Percentiles rank a stretch among this genome's conserved stretches.
Evolutionary conservation across 495 filamentous ascomycete genomes (phyloP).

Genomic region (Pyrenula aspistea): DNA sequence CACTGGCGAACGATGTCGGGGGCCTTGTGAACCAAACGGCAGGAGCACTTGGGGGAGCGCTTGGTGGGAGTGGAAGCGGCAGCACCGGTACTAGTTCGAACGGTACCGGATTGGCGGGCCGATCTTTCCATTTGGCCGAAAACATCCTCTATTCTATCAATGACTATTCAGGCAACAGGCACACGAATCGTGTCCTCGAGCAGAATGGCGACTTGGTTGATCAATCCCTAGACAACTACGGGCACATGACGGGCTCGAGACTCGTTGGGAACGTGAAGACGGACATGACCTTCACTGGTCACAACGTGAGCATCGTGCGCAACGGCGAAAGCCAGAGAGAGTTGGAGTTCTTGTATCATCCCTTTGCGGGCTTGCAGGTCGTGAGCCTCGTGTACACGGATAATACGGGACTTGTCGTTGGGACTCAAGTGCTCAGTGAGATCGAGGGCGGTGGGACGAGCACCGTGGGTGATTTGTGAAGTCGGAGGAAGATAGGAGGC

Average conservation of each 20-base stretch:
- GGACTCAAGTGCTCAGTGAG: conserved; percentile 38
- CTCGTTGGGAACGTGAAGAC: conserved; percentile 32
- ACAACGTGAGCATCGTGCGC: conserved; percentile 30
- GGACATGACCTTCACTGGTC: conserved; percentile 41
- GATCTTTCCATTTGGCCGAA: conserved; percentile 28
- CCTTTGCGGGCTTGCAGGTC: conserved; percentile 35
- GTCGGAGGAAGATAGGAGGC: neutral
- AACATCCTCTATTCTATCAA: conserved; percentile 44
- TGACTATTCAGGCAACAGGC: conserved; percentile 39
- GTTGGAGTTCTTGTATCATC: conserved; percentile 38
- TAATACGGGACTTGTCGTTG: conserved; percentile 28
- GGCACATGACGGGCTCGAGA: conserved; percentile 21
- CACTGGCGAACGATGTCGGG: conserved; percentile 32
- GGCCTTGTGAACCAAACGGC: conserved; percentile 30
- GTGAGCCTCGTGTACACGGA: conserved; percentile 35
- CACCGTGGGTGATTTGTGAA: conserved; percentile 17
- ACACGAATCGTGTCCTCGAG: conserved; percentile 38
- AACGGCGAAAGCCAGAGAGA: conserved; percentile 29
- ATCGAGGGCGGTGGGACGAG: conserved; percentile 34
- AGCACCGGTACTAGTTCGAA: conserved; percentile 2
- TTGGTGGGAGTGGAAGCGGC: conserved; percentile 18
- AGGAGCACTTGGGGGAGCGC: neutral
- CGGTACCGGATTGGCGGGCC: conserved; percentile 9
- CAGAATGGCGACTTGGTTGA: conserved; percentile 43
- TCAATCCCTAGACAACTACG: conserved; percentile 38